phyloP scores from a whole-genome alignment of 768 basidiomycete genomes.

The Suillus subalutaceus region DNA sequence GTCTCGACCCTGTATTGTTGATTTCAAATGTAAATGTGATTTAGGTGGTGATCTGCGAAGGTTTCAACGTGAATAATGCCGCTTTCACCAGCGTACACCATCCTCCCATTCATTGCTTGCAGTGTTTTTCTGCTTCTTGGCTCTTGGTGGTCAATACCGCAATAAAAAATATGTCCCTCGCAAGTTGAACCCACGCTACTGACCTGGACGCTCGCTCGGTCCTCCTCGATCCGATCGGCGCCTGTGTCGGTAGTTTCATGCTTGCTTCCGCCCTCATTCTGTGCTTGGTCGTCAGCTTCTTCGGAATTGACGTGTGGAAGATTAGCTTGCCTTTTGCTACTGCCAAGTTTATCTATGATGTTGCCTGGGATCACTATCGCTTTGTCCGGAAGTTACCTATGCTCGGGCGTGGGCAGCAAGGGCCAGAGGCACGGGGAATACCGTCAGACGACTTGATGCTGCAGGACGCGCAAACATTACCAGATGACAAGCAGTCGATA shows the following conservation, averaged over 20 bases:
- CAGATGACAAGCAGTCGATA: neutral
- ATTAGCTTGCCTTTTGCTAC: conserved; percentile 82
- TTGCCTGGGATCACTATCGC: conserved; percentile 58
- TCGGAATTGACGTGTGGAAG: conserved; percentile 80
- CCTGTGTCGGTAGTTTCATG: conserved; percentile 69
- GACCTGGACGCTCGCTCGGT: conserved; percentile 57
- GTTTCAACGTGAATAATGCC: conserved; percentile 76
- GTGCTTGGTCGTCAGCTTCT: conserved; percentile 75
- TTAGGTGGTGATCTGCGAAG: conserved; percentile 80
- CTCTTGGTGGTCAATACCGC: conserved; percentile 63
- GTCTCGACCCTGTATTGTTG: conserved; percentile 11
- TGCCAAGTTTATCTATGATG: conserved; percentile 71
- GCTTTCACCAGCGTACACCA: conserved; percentile 83
- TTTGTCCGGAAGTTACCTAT: conserved; percentile 30
- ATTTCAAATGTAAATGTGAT: neutral
- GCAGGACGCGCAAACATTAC: neutral
- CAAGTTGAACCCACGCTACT: conserved; percentile 37
- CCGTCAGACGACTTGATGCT: neutral
- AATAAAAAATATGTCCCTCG: conserved; percentile 55
- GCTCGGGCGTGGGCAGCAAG: conserved; percentile 14
- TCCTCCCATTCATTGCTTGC: conserved; percentile 78
- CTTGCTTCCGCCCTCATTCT: conserved; percentile 70
- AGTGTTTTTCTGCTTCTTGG: conserved; percentile 61
- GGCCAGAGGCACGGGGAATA: neutral
- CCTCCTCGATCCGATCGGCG: conserved; percentile 74